A percentile compares a stretch with the other conserved stretches of the same genome.
Conservation (phyloP, 2,329 filamentous ascomycete genomes). For the Paramyrothecium sp. region DNA sequence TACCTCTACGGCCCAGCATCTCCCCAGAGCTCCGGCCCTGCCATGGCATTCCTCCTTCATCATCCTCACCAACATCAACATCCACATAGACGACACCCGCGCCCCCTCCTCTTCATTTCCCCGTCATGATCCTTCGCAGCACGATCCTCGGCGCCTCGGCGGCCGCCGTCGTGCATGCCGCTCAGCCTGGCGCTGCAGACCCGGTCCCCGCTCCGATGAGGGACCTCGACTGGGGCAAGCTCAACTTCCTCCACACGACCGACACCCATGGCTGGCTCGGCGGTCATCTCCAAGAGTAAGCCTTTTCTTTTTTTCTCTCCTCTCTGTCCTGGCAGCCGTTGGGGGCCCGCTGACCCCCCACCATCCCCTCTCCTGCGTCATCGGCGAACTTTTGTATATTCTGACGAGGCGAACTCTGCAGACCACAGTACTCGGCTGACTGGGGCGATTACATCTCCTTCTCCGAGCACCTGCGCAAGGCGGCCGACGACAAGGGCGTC, state of each 20-base stretch:
- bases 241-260: constrained; percentile 97
- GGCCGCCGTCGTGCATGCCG: constrained; percentile 38
- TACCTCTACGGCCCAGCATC: too few species aligned
- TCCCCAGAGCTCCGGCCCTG: background rate
- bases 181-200: constrained; percentile 77
- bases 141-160: constrained; percentile 25
- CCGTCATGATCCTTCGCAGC: constrained; percentile 23
- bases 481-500: constrained; percentile 73
- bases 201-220: constrained; percentile 81
- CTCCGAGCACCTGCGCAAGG: constrained; percentile 74
- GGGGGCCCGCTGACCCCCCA: too few species aligned
- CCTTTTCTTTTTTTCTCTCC: background rate
- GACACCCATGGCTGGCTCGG: constrained; percentile 96
- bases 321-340: background rate
- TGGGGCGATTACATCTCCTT: constrained; percentile 99
- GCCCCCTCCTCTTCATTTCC: too few species aligned
- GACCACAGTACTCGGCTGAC: constrained; percentile 88
- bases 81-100: background rate
- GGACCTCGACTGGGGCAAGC: constrained; percentile 83
- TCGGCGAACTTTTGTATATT: constrained; percentile 2
- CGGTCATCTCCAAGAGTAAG: constrained; percentile 86
- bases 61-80: background rate
- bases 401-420: constrained; percentile 26
- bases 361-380: too few species aligned
- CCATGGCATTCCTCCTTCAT: background rate